Evolutionary conservation across 2,329 filamentous ascomycete genomes (phyloP), one percentile per base, ranked within the genome.

Genomic region (Epichloe aotearoae): DNA sequence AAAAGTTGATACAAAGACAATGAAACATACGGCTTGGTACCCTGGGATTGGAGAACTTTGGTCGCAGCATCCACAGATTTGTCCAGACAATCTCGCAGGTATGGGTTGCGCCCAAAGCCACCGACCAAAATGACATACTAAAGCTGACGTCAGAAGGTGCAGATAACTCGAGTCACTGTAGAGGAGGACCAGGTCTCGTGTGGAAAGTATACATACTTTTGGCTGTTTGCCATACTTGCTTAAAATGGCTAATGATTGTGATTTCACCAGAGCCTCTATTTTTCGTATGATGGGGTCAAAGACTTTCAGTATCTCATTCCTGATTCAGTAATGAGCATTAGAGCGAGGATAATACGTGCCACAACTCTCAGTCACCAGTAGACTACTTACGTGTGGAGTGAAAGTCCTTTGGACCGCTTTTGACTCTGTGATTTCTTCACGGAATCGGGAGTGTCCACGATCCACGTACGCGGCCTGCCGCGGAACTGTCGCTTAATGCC

Each of bases 61-160:
- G 54, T 7, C 6, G 46, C 36, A 6, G 46, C 39, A 4, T 23
- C 38, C 0, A 59, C 23, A 0, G 4, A 3, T 0, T 34, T 17
- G 0, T 53, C 51, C 0, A 72, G 47, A 0, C 50, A 50, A 2
- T 53, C 41, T 11, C 52, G 55, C 0, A 72, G 51, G 5, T 65
- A 68, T 0, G 46, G 34, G 14, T 58, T 65, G 2, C 63, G 54
- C 0, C 70, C 69, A 5, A 72, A 66, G 0, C 69, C 70, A 0
- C 70, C 69, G 0, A 66, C 68, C 0, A 72, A 58, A 1, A 70
- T 58, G 5, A 72, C 49, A 23, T 63, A 65, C 69, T 71, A 23
- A 19, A 38, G 6, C 6, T 5, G 14, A n/a, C 3, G n/a, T 43
- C 12, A 37, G 23, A 14, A 41, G 11, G 17, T 43, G 6, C 8